A percentile compares a stretch with the other conserved stretches of the same genome.
phyloP scores from a whole-genome alignment of 2,329 filamentous ascomycete species.

The Trichoderma atrobrunneum region DNA sequence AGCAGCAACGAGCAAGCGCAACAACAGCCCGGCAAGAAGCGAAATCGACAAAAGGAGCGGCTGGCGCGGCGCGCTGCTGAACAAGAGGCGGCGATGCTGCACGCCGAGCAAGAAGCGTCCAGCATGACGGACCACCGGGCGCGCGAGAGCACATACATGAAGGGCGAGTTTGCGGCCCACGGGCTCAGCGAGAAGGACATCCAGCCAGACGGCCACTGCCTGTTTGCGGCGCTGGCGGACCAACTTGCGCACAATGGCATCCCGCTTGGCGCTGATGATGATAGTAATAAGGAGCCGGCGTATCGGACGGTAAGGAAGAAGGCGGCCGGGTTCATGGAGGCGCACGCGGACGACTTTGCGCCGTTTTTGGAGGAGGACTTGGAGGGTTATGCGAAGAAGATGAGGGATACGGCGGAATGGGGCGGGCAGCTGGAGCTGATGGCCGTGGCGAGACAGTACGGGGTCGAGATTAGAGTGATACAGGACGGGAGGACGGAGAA shows the following conservation, averaged over 20 bases:
- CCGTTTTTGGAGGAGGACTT: conserved; percentile 84
- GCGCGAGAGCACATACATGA: conserved; percentile 69
- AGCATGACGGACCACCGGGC: conserved; percentile 70
- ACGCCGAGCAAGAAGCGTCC: conserved; percentile 73
- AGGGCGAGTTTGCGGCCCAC: conserved; percentile 59
- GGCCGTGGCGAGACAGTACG: conserved; percentile 78
- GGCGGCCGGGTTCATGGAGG: conserved; percentile 74
- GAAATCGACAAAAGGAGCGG: conserved; percentile 87
- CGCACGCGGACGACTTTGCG: conserved; percentile 75
- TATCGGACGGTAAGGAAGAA: conserved; percentile 68
- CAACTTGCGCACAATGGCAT: conserved; percentile 62
- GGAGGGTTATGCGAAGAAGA: conserved; percentile 68
- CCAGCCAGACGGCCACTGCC: conserved; percentile 86
- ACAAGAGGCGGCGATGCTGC: conserved; percentile 63
- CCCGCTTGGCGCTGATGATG: conserved; percentile 32
- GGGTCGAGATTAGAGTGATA: conserved; percentile 77
- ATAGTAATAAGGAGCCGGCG: conserved; percentile 34
- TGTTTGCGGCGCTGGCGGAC: conserved; percentile 89
- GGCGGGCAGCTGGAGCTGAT: conserved; percentile 88
- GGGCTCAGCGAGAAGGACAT: conserved; percentile 74
- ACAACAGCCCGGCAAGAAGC: conserved; percentile 57
- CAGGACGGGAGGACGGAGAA: conserved; percentile 80
- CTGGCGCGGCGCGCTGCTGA: conserved; percentile 87
- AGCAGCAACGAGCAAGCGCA: conserved; percentile 22
- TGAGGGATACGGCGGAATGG: conserved; percentile 90